Base-by-base conservation (phyloP, 176 grass and related monocot genomes). In the Aegilops sharonensis region DNA sequence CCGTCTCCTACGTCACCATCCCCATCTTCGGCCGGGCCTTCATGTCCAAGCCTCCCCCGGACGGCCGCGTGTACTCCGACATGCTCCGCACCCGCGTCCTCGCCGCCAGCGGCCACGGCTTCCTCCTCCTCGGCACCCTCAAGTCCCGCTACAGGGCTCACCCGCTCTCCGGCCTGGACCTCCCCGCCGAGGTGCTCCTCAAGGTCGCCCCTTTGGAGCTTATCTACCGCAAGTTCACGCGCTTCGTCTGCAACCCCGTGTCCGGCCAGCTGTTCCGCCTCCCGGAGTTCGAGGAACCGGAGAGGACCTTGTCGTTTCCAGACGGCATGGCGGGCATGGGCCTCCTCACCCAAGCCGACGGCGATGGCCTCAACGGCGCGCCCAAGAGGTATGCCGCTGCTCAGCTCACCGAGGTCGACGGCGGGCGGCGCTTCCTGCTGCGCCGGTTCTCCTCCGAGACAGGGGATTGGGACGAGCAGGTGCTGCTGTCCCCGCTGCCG, bases 161-260 rank as follows among this genome's bases (percentile, higher is more conserved):
- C 31, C 52, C 75, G 5, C 12, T 36, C 30, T 11, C 31, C 5
- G 31, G 35, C 52, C 50, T 78, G 11, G 76, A 62, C 32, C 20
- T 61, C 54, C 39, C 11, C 9, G 11, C 24, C 11, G 20, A 32
- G 5, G 32, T 7, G 32, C 54, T 78, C 31, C 1, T 3, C 10
- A 78, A 59, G 43, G 4, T 50, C 43, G 56, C 76, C 5, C 52
- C 50, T 12, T 21, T 24, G 18, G 12, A 78, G 54, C 0, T 7
- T 54, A 0, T 61, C 76, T 78, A 78, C 76, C 31, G 34, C 10
- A 34, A 57, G 31, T 62, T 79, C 77, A 29, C 21, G 8, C 56
- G 77, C 77, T 18, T 25, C 77, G 57, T 79, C 57, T 79, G 77
- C 77, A 79, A 79, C 77, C 57, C 77, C 11, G 34, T 79, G 35